Evolutionary conservation across 163 green algal genomes (phyloP), one percentile per base, ranked within the genome.

Genomic region (Chlorella variabilis): DNA sequence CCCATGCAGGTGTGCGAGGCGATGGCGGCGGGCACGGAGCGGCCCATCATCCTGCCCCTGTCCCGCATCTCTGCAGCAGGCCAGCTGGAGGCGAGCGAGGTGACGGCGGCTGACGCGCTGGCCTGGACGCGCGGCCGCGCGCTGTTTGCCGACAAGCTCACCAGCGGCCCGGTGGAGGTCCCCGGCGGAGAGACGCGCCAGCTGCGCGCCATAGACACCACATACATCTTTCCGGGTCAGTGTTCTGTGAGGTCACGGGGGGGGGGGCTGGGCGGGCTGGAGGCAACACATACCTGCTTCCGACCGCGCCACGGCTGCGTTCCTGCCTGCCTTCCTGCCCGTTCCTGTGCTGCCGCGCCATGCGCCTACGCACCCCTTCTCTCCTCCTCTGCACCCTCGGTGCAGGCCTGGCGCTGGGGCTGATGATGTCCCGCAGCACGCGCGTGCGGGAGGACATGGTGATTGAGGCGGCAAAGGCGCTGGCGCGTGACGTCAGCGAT

Each of bases 21-120:
- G 13, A 91, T 96, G 84, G 77, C 73, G 0, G 59, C 66, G 1
- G 38, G 58, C n/a, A 81, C 84, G 27, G 76, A 92, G 41, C 90
- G 90, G 27, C 96, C 96, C 5, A 78, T 99, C 70, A 90, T 99
- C 49, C 93, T 99, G 84, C 89, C 96, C 5, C 88, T 99, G 21
- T 93, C 83, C 61, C 91, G 86, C 83, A 88, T 75, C 13, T 78
- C 61, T 68, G 86, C 21, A 78, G 91, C 77, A 85, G 88, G 75
- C 68, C 34, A 2, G 38, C 89, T 83, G 4, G 83, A 82, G 62
- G 81, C 77, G 23, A 78, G 85, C 7, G 93, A 97, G 86, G 87
- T 93, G 73, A 86, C 86, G 17, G 83, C 91, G 1, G 71, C 83
- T 21, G 91, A 98, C 11, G 93, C 92, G 5, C 96, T 95, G 80